Conservation (phyloP, 306 rosid genomes). For the Nissolia schottii region DNA sequence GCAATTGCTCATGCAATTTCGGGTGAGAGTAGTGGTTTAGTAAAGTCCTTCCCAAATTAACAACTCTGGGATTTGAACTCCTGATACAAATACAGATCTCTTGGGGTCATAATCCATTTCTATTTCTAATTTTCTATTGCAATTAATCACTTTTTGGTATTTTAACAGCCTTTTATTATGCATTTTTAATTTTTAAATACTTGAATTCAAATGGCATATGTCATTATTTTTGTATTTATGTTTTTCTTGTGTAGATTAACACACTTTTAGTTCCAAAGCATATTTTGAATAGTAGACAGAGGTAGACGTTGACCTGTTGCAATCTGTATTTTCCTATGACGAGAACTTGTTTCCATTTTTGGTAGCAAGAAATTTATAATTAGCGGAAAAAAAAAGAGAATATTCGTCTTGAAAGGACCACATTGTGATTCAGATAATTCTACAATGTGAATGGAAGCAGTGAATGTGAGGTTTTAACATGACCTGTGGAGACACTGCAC, state of each 20-base stretch:
- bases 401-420: neutral
- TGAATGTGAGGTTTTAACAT: neutral
- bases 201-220: neutral
- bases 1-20: neutral
- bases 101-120: too few species aligned
- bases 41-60: too few species aligned
- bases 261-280: slow-evolving; percentile 7
- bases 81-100: too few species aligned
- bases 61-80: neutral
- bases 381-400: neutral
- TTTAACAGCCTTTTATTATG: too few species aligned
- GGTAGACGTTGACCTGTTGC: neutral
- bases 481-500: neutral
- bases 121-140: too few species aligned
- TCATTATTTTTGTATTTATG: neutral
- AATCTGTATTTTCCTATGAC: neutral
- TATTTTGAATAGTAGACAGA: neutral
- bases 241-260: neutral
- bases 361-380: neutral
- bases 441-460: neutral
- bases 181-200: neutral
- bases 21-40: neutral
- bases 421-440: neutral
- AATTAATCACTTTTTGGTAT: too few species aligned
- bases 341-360: neutral